phyloP scores from a whole-genome alignment of 2,329 filamentous ascomycete species.

The Mollisiaceae sp. region DNA sequence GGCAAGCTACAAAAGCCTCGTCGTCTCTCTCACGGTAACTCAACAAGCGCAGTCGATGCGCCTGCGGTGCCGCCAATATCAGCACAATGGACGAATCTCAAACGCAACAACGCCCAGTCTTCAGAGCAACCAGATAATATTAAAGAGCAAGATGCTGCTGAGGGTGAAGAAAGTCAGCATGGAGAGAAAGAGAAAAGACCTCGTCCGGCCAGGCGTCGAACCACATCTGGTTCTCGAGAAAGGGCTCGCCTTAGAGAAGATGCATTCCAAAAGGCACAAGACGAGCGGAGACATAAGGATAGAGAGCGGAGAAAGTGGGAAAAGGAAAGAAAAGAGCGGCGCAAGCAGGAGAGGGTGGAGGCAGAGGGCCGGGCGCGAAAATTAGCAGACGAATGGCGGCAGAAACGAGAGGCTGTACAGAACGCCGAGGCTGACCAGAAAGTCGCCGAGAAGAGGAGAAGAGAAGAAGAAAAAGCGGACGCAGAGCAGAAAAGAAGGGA shows the following conservation, averaged over 20 bases:
- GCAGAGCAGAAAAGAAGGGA: neutral
- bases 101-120: neutral
- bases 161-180: neutral
- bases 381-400: neutral
- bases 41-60: neutral
- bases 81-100: neutral
- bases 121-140: neutral
- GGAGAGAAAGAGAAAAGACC: neutral
- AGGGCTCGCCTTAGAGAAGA: slow-evolving; percentile 1
- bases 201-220: neutral
- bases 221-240: neutral
- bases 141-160: neutral
- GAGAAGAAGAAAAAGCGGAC: neutral
- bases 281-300: neutral
- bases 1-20: neutral
- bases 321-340: neutral
- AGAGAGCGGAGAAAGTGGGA: neutral
- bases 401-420: neutral
- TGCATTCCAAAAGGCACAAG: neutral
- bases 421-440: neutral
- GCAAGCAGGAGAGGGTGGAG: neutral
- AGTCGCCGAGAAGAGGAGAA: neutral
- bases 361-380: no score
- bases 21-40: no score
- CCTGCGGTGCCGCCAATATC: neutral